Evolutionary conservation across 73 alveolate species (phyloP).

Genomic region (Uronychia binucleata): DNA sequence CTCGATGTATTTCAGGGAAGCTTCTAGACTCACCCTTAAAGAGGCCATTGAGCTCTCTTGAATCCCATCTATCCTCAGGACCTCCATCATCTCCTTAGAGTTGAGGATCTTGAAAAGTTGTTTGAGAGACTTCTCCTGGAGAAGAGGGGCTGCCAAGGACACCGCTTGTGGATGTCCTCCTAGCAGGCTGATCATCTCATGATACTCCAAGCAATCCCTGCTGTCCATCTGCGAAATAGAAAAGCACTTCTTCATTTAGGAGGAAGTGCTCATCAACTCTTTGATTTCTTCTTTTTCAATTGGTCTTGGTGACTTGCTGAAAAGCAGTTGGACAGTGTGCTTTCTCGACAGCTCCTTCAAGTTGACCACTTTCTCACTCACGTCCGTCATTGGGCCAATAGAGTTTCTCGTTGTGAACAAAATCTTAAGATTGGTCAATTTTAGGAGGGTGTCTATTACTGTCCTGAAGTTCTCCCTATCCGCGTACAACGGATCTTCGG

Average conservation of each 20-base stretch:
- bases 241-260: too few species aligned
- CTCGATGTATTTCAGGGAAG: constrained; percentile 26
- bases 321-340: constrained; percentile 30
- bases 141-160: constrained; percentile 33
- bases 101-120: constrained; percentile 27
- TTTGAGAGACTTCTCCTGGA: constrained; percentile 6
- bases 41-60: constrained; percentile 48
- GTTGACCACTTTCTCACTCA: constrained; percentile 34
- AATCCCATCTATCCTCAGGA: constrained; percentile 33
- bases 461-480: constrained; percentile 46
- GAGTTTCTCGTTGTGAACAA: constrained; percentile 43
- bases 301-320: constrained; percentile 48
- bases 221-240: neutral
- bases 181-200: constrained; percentile 9
- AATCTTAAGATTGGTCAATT: constrained; percentile 16
- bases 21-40: constrained; percentile 46
- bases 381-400: constrained; percentile 38
- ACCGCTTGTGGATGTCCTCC: constrained; percentile 51
- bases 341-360: constrained; percentile 35
- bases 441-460: constrained; percentile 12
- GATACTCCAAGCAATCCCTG: neutral
- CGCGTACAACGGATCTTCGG: constrained; percentile 46
- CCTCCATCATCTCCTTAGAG: constrained; percentile 41
- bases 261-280: constrained; percentile 38
- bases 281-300: constrained; percentile 32